Conservation (phyloP, 768 basidiomycete genomes). For the Termitomyces heimii region DNA sequence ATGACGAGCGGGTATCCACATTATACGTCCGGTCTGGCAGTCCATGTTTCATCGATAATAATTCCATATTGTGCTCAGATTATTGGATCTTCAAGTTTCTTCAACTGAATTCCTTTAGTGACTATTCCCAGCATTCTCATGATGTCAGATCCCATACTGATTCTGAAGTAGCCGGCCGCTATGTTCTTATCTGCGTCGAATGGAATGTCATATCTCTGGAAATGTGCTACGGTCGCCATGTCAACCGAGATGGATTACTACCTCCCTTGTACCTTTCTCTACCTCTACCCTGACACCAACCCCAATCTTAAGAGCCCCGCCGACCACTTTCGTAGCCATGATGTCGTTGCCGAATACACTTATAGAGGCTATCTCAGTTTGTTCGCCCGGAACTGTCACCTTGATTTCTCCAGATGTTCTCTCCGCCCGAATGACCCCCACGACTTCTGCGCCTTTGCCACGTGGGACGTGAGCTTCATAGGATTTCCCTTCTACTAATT, state of each 20-base stretch:
- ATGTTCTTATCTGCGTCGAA: background rate
- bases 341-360: slow-evolving; percentile 10
- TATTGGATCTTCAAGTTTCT: background rate
- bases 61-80: background rate
- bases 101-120: background rate
- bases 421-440: slow-evolving; percentile 33
- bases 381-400: slow-evolving; percentile 17
- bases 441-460: slow-evolving; percentile 34
- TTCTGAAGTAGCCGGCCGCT: background rate
- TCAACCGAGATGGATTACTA: slow-evolving; percentile 12
- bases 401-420: slow-evolving; percentile 24
- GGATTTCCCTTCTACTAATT: slow-evolving; percentile 36
- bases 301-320: slow-evolving; percentile 8
- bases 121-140: background rate
- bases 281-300: slow-evolving; percentile 9
- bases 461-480: slow-evolving; percentile 35
- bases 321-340: slow-evolving; percentile 8
- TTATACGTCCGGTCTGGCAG: background rate
- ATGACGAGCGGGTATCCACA: slow-evolving; percentile 2
- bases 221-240: background rate
- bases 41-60: background rate
- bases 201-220: background rate
- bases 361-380: slow-evolving; percentile 13
- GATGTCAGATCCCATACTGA: background rate
- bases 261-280: slow-evolving; percentile 12